Percentiles rank a stretch among this genome's conserved stretches.
phyloP scores from a whole-genome alignment of 2,329 filamentous ascomycete species.

The Alternaria sp. region DNA sequence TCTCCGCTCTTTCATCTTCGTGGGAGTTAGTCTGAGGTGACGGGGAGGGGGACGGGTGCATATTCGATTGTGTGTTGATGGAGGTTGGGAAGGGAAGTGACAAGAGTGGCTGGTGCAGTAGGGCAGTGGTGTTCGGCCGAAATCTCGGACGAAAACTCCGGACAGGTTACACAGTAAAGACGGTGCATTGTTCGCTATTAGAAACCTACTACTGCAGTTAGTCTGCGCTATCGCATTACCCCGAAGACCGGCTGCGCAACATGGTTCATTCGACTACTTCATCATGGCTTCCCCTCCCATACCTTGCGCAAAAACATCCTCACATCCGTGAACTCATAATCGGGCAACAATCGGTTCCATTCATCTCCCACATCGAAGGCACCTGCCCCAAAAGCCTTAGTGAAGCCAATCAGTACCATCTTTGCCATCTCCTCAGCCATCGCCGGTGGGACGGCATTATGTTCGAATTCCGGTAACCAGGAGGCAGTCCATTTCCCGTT shows the following conservation, averaged over 20 bases:
- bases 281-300: conserved; percentile 45
- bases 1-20: neutral
- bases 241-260: neutral
- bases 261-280: neutral
- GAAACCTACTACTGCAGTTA: neutral
- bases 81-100: neutral
- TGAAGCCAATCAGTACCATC: conserved; percentile 29
- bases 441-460: conserved; percentile 43
- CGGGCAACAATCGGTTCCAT: conserved; percentile 53
- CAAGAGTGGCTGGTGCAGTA: neutral
- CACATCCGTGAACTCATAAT: conserved; percentile 49
- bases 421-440: conserved; percentile 42
- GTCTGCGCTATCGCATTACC: neutral
- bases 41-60: neutral
- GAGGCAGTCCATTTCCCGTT: conserved; percentile 33
- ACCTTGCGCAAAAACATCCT: conserved; percentile 48
- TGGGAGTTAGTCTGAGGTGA: neutral
- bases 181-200: neutral
- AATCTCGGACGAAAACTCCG: neutral
- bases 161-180: neutral
- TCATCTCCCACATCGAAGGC: conserved; percentile 51
- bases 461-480: conserved; percentile 46
- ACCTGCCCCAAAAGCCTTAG: conserved; percentile 41
- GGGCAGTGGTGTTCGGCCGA: neutral
- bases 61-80: neutral